Conservation (phyloP, 805 yeast genomes). For the Schizosaccharomyces cryophilus region DNA sequence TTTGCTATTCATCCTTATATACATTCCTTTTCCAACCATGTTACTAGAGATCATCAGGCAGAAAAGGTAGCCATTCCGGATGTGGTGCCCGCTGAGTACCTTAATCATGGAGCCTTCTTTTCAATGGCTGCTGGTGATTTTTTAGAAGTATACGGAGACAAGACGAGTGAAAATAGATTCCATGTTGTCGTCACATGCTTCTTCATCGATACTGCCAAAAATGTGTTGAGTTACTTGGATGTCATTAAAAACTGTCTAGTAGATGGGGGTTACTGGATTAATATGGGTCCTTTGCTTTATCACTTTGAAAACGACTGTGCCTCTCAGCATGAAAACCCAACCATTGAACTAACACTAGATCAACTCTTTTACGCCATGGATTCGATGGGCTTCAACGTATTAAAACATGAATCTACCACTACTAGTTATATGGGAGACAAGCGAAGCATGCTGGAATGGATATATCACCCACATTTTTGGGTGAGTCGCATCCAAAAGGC, state of each 20-base stretch:
- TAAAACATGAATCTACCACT: not conserved
- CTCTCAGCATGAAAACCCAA: conserved; percentile 22
- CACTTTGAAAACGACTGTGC: conserved; percentile 28
- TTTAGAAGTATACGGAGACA: conserved; percentile 22
- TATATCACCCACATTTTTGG: not conserved
- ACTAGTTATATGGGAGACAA: conserved; percentile 1
- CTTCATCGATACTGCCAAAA: conserved; percentile 82
- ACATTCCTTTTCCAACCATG: conserved; percentile 48
- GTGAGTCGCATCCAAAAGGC: not conserved
- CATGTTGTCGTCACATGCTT: conserved; percentile 29
- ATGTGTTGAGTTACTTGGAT: conserved; percentile 49
- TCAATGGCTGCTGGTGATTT: conserved; percentile 32
- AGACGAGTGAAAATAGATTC: conserved; percentile 13
- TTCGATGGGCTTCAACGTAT: conserved; percentile 35
- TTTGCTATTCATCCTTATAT: conserved; percentile 17
- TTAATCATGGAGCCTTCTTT: conserved; percentile 3
- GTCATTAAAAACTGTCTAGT: conserved; percentile 27
- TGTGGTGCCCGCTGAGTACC: conserved; percentile 8
- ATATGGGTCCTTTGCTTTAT: conserved; percentile 78
- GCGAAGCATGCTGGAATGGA: not conserved
- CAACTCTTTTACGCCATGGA: conserved; percentile 34
- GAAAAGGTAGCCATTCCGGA: conserved; percentile 21
- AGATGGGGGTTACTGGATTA: conserved; percentile 52
- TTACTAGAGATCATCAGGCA: conserved; percentile 23
- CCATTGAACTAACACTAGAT: conserved; percentile 43